Evolutionary conservation across 1,284 basidiomycete species (phyloP).

Genomic region (Tremellales sp.): DNA sequence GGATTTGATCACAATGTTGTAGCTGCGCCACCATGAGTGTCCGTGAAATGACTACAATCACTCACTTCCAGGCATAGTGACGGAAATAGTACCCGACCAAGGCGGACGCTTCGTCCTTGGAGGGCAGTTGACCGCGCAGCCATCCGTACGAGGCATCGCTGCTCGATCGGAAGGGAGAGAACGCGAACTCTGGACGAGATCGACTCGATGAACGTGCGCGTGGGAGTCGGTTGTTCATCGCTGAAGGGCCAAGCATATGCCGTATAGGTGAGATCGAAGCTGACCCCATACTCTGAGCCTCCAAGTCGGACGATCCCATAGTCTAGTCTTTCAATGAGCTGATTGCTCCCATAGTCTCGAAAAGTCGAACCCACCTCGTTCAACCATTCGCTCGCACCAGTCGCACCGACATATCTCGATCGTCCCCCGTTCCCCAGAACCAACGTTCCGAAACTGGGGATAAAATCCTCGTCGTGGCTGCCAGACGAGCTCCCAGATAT

Average conservation of each 20-base stretch:
- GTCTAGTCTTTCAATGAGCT: conserved; percentile 4
- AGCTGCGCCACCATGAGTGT: conserved; percentile 29
- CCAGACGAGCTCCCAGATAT: too few species aligned
- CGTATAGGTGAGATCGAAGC: too few species aligned
- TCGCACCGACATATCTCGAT: conserved; percentile 35
- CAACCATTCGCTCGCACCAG: conserved; percentile 38
- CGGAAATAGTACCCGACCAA: conserved; percentile 32
- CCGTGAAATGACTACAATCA: neutral
- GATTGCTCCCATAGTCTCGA: conserved; percentile 16
- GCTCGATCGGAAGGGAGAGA: conserved; percentile 13
- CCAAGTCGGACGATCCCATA: neutral
- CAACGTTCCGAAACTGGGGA: conserved; percentile 37
- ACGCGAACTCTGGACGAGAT: neutral
- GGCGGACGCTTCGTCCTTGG: conserved; percentile 24
- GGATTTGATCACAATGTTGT: conserved; percentile 25
- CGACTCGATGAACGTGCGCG: neutral
- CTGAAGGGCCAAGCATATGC: too few species aligned
- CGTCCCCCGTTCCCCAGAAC: conserved; percentile 30
- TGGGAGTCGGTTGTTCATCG: conserved; percentile 4
- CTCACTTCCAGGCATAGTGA: conserved; percentile 35
- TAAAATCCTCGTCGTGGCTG: too few species aligned
- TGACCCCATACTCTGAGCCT: too few species aligned
- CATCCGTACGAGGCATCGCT: conserved; percentile 3
- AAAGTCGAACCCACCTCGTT: conserved; percentile 26
- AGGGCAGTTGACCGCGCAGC: conserved; percentile 22